Evolutionary conservation across 2,329 filamentous ascomycete species (phyloP).

Genomic region (Coleophoma crateriformis): DNA sequence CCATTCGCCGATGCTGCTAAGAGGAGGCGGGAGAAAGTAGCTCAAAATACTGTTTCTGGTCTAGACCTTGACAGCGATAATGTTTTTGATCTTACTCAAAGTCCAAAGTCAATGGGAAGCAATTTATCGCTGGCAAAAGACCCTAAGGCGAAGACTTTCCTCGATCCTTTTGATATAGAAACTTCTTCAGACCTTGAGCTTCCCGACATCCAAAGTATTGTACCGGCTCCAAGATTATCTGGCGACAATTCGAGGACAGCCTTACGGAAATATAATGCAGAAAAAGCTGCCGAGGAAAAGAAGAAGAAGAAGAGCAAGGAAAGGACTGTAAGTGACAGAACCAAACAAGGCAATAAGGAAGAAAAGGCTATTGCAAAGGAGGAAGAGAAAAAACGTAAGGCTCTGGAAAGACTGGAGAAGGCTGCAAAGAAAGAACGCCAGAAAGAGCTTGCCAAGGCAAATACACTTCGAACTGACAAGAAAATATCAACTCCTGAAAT

Average conservation of each 20-base stretch:
- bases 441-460: conserved; percentile 65
- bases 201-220: conserved; percentile 7
- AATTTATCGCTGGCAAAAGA: neutral
- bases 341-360: conserved; percentile 9
- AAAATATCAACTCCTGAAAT: conserved; percentile 70
- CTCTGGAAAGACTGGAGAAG: conserved; percentile 55
- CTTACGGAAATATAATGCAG: conserved; percentile 6
- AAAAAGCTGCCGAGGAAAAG: conserved; percentile 7
- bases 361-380: conserved; percentile 18
- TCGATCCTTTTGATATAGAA: neutral
- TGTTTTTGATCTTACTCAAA: neutral
- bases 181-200: conserved; percentile 13
- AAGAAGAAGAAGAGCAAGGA: neutral
- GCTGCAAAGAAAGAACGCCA: conserved; percentile 57
- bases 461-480: conserved; percentile 68
- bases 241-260: conserved; percentile 2
- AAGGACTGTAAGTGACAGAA: conserved; percentile 7
- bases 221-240: neutral
- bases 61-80: conserved; percentile 8
- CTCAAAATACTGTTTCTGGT: conserved; percentile 3
- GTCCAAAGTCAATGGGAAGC: neutral
- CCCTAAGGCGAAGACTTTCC: neutral
- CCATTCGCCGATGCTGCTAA: conserved; percentile 9
- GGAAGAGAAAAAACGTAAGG: conserved; percentile 45
- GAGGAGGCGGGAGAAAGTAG: conserved; percentile 9